These are phyloP conservation scores for Magnaporthiopsis incrustans DNA, from an alignment of 2,329 filamentous ascomycete genomes.

Conservation along the genomic window DNA sequence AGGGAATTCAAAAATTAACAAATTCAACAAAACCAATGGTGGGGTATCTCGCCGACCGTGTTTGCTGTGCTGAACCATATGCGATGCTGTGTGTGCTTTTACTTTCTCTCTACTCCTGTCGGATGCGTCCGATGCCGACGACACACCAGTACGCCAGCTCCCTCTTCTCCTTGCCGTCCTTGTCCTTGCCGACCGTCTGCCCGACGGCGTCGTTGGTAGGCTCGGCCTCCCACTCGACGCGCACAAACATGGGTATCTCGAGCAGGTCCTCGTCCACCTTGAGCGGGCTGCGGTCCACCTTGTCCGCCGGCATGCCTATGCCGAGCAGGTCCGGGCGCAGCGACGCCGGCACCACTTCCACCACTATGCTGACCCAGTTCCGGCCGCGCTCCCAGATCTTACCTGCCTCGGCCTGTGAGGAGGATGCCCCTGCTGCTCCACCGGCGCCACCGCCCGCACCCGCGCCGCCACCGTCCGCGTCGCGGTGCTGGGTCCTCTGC, in stretches of 20 bases:
- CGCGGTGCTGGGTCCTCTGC: constrained; percentile 9
- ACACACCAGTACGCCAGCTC: constrained; percentile 97
- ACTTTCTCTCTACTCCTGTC: constrained; percentile 29
- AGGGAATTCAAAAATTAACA: neutral
- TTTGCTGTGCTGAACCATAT: neutral
- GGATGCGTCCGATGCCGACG: constrained; percentile 77
- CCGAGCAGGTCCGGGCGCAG: constrained; percentile 32
- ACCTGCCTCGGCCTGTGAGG: constrained; percentile 66
- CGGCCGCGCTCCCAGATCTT: constrained; percentile 94
- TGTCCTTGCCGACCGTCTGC: constrained; percentile 41
- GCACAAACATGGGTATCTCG: constrained; percentile 91
- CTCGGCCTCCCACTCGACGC: constrained; percentile 82
- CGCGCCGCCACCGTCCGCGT: constrained; percentile 15
- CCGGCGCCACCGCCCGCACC: constrained; percentile 25
- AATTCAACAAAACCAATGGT: constrained; percentile 4
- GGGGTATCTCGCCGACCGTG: neutral
- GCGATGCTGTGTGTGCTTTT: neutral
- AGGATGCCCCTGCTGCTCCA: constrained; percentile 32
- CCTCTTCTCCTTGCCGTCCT: constrained; percentile 64
- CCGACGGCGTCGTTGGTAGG: constrained; percentile 54
- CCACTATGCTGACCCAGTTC: constrained; percentile 90
- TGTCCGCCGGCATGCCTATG: constrained; percentile 18
- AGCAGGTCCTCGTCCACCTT: constrained; percentile 56
- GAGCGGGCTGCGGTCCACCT: constrained; percentile 36
- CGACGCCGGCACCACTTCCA: constrained; percentile 73